Percentiles rank a stretch among this genome's conserved stretches.
Conservation (phyloP, 148 eudicot species). For the Nepenthes gracilis region DNA sequence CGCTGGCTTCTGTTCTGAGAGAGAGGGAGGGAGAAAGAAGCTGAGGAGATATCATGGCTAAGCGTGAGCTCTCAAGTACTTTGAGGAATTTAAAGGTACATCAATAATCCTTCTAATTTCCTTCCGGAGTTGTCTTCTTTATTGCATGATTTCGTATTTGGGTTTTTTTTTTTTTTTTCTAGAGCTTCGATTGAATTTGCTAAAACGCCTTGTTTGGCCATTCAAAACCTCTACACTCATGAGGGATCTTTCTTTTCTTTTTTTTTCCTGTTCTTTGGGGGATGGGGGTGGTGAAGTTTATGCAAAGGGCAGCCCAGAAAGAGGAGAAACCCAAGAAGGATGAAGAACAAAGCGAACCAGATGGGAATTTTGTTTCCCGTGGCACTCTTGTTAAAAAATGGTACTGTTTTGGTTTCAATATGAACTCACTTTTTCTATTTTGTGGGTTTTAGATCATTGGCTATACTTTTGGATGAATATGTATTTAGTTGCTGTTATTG, state of each 20-base stretch:
- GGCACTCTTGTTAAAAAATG: conserved; percentile 44
- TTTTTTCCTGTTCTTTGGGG: not conserved
- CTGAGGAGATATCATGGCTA: conserved; percentile 31
- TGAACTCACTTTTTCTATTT: not conserved
- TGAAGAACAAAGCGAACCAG: conserved; percentile 37
- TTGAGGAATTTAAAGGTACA: conserved; percentile 78
- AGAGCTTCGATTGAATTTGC: not conserved
- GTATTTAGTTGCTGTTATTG: too few species aligned
- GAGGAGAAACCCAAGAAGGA: conserved; percentile 52
- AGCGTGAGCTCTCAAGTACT: conserved; percentile 64
- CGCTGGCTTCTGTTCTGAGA: conserved; percentile 1
- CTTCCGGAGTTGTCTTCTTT: not conserved
- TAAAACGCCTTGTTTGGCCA: not conserved
- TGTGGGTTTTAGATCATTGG: not conserved
- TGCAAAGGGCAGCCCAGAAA: conserved; percentile 77
- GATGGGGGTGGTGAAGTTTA: conserved; percentile 41
- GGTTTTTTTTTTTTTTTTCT: conserved; percentile 3
- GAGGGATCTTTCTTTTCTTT: not conserved
- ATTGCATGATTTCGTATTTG: conserved; percentile 1
- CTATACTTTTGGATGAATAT: too few species aligned
- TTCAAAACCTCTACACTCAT: conserved; percentile 7
- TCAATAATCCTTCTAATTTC: not conserved
- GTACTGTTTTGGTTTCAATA: conserved; percentile 21
- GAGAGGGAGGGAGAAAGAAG: not conserved
- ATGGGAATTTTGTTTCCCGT: conserved; percentile 40